Evolutionary conservation across 2,329 filamentous ascomycete genomes (phyloP), one percentile per base, ranked within the genome.

Genomic region (Fusarium setosum): DNA sequence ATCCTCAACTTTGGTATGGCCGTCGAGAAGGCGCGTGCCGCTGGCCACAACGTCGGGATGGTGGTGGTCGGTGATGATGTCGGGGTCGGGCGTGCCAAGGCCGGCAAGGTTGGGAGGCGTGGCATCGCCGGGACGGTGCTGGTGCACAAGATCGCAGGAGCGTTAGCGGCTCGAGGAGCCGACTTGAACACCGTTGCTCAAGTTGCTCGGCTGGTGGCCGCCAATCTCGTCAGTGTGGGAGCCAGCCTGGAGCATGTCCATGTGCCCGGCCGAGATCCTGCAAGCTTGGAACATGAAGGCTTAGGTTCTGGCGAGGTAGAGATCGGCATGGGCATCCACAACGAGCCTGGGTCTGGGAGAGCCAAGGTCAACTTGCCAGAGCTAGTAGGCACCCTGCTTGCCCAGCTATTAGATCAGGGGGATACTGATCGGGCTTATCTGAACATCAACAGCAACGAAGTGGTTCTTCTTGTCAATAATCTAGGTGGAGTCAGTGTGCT

Each of bases 1-100:
- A 88, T 97, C 53, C 85, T 97, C 69, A 96, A 97, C 80, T 97
- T 97, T 75, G 94, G 94, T 55, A 91, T 97, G 86, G 94, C 91
- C 1, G 92, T 96, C 9, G 95, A 97, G 78, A 97, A 97, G 81
- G 94, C 94, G 15, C 90, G 91, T 59, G 93, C 93, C 2, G 87
- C 88, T 0, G 94, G 93, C 0, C 79, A 93, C 21, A 80, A 88
- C 17, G 92, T 92, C 1, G 92, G 97, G 75, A 97, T 97, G 91
- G 89, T 97, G 10, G 91, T 97, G 9, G 93, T 97, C 8, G 93
- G 90, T 6, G 95, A 98, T 73, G 95, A 98, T 77, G 94, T 94
- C 4, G 94, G 94, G 40, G 94, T 98, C 42, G 94, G 94, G 2
- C 84, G 93, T 59, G 84, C 82, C 51, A 90, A 90, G 75, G 90